Evolutionary conservation across 1,284 basidiomycete genomes (phyloP).

Genomic region (Trichosporon sp.): DNA sequence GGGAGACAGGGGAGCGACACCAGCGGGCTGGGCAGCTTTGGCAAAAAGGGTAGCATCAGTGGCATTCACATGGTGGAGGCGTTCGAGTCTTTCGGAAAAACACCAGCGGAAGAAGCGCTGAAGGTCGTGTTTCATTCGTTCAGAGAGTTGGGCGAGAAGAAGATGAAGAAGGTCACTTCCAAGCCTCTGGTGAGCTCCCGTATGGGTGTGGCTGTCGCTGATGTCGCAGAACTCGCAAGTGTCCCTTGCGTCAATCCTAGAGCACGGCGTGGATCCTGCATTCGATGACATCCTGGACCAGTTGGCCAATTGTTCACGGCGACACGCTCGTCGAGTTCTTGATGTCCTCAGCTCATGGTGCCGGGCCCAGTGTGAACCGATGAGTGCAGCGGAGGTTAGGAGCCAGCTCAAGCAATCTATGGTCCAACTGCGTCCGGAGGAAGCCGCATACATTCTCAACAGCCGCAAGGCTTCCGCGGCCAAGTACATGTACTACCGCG

Average conservation of each 20-base stretch:
- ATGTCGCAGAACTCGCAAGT: conserved; percentile 62
- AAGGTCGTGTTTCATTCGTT: conserved; percentile 81
- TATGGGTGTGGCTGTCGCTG: conserved; percentile 2
- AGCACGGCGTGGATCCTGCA: conserved; percentile 62
- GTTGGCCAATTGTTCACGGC: conserved; percentile 77
- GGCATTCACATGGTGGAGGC: conserved; percentile 25
- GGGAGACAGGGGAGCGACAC: conserved; percentile 38
- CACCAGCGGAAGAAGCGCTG: conserved; percentile 77
- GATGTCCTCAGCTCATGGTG: conserved; percentile 86
- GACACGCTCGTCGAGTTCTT: conserved; percentile 74
- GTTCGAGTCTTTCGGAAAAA: conserved; percentile 44
- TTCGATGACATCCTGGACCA: conserved; percentile 77
- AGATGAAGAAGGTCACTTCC: conserved; percentile 66
- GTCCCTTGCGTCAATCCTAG: conserved; percentile 61
- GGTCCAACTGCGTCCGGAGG: conserved; percentile 46
- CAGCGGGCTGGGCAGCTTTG: conserved; percentile 30
- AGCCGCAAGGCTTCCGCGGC: conserved; percentile 72
- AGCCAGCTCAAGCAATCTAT: conserved; percentile 35
- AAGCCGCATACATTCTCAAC: conserved; percentile 59
- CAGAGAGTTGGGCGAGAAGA: conserved; percentile 66
- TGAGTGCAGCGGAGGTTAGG: conserved; percentile 51
- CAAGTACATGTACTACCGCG: conserved; percentile 81
- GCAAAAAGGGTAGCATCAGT: conserved; percentile 29
- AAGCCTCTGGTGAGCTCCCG: conserved; percentile 58
- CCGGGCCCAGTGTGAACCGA: conserved; percentile 64